Base-by-base conservation (phyloP, 2,329 filamentous ascomycete species). In the Aspergillus uvarum region DNA sequence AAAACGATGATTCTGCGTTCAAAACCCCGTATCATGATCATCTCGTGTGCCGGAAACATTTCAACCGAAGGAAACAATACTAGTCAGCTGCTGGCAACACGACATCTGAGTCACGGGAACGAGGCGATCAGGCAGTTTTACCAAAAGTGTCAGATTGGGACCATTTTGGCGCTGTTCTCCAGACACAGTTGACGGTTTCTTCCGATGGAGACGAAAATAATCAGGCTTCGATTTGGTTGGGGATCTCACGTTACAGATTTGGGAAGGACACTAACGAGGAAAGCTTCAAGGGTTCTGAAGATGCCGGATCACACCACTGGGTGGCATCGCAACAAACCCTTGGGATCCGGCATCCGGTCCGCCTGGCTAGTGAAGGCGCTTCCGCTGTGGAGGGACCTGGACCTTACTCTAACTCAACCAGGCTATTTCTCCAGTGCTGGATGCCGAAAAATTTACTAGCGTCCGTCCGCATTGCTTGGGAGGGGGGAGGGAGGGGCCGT, bases 251-350 rank as follows among this genome's bases (percentile, higher is more conserved):
- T 47, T 21, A 16, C 53, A 35, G 42, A 31, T 32, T 31, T 19
- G 42, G 22, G 1, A 26, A 21, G 35, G 42, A 44, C 6, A 55
- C 53, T 55, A 55, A 22, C 12, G 53, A 47, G 32, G 32, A 4
- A 32, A 35, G 12, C 12, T 35, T 35, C 32, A 35, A 54, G 53
- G 53, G 53, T 52, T 51, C 29, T 55, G 21, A 47, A 57, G 59
- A 62, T 60, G 50, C 62, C 60, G 62, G 62, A 62, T 64, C 62
- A 64, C 62, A 64, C 62, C 62, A 64, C 62, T 60, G 57, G 38
- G 62, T 54, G 38, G 54, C 54, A 60, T 62, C 49, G 58, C 29
- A 51, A 26, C 11, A 54, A 47, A 62, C 60, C 58, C 60, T 64
- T 55, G 52, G 54, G 51, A 38, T 51, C 62, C 62, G 60, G 57